phyloP scores from a whole-genome alignment of 164 flowering plant species.

The Magnolia kwangsiensis region DNA sequence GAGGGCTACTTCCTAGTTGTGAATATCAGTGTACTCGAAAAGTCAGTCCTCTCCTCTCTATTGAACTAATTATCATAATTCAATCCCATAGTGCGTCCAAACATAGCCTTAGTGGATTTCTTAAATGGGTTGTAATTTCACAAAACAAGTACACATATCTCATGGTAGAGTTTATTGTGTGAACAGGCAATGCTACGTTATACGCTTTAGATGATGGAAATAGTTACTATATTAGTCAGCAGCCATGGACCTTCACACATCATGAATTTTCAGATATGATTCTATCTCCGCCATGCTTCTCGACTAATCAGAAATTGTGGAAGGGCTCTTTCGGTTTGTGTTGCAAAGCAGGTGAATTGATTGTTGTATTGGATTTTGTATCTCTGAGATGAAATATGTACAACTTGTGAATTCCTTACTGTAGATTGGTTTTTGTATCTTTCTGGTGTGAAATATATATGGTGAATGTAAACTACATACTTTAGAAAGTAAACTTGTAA shows the following conservation, averaged over 20 bases:
- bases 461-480: too few species aligned
- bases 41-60: too few species aligned
- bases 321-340: too few species aligned
- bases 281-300: too few species aligned
- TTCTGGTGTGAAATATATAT: too few species aligned
- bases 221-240: background rate
- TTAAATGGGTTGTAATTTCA: background rate
- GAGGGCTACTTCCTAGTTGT: too few species aligned
- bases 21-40: too few species aligned
- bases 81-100: too few species aligned
- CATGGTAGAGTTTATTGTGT: background rate
- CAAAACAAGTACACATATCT: background rate
- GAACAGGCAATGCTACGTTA: conserved; percentile 69
- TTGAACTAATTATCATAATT: too few species aligned
- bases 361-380: background rate
- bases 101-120: too few species aligned
- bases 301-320: background rate
- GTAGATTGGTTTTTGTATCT: background rate
- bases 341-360: too few species aligned
- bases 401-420: background rate
- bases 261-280: background rate
- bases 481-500: too few species aligned
- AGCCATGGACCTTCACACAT: background rate
- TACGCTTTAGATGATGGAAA: conserved; percentile 38
- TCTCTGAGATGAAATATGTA: background rate